Evolutionary conservation across 768 basidiomycete genomes (phyloP), one percentile per base, ranked within the genome.

Genomic region (Rhodotorula paludigena): DNA sequence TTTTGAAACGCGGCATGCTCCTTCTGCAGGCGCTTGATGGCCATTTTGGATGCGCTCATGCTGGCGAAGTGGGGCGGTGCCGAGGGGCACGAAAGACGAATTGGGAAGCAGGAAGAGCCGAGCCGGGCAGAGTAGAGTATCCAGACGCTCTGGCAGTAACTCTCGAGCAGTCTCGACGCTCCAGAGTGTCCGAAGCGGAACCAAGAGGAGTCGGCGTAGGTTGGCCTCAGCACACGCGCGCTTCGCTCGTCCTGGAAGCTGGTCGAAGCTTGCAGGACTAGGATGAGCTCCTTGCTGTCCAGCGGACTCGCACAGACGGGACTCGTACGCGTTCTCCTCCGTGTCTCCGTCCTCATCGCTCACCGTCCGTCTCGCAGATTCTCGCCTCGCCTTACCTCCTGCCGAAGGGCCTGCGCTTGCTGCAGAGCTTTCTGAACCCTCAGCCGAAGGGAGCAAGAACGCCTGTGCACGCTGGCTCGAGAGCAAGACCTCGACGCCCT

Each of bases 1-100:
- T 81, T 88, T 80, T 94, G 91, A 89, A 97, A 94, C 56, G 84
- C 81, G 74, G 89, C 85, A 80, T 88, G 92, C 82, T 97, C 93
- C 80, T 94, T 92, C 42, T 82, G 81, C 68, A 90, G 84, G 20
- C 63, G 63, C 47, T 57, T 57, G 28, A 41, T 18, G 25, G 55
- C 55, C 21, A 57, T 36, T 23, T 63, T 63, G 23, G 54, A 56
- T 10, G 62, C 62, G 32, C 42, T 45, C 62, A 56, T 38, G 32
- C 0, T 33, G 59, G 14, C 2, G 23, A 35, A 38, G n/a, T n/a
- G 38, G 15, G 30, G 14, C 7, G 11, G 47, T 11, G 47, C 11
- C 28, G 48, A 38, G 28, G 39, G 18, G n/a, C 32, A 3, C 33
- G 9, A 44, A 28, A 16, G 36, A 35, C n/a, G 2, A 38, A 23